Evolutionary conservation across 1,139 yeast species (phyloP).

Genomic region (Yamadazyma oceani): DNA sequence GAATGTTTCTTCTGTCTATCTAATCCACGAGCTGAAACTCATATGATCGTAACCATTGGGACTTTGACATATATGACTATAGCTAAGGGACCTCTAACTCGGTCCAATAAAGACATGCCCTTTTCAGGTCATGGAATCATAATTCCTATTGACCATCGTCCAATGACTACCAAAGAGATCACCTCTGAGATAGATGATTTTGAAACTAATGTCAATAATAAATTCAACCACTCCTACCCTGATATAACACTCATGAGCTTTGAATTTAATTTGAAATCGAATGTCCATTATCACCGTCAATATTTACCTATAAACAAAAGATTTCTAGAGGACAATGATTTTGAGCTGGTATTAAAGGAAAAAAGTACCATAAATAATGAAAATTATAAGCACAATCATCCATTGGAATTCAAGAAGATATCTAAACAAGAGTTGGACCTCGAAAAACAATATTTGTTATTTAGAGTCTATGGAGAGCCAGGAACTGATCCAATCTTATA

Average conservation of each 20-base stretch:
- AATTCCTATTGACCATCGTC: constrained; percentile 76
- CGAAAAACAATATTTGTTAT: constrained; percentile 39
- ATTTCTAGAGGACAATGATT: constrained; percentile 27
- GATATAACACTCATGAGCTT: constrained; percentile 52
- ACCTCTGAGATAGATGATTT: constrained; percentile 34
- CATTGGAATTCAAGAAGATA: constrained; percentile 39
- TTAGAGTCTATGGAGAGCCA: constrained; percentile 27
- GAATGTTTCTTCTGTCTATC: constrained; percentile 83
- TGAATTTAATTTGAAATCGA: constrained; percentile 56
- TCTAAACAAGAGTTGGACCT: constrained; percentile 24
- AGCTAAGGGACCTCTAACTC: constrained; percentile 84
- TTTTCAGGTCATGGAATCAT: constrained; percentile 83
- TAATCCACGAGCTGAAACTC: constrained; percentile 75
- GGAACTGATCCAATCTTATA: constrained; percentile 17
- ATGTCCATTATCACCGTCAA: constrained; percentile 69
- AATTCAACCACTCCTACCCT: constrained; percentile 38
- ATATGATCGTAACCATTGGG: constrained; percentile 79
- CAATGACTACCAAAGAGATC: constrained; percentile 36
- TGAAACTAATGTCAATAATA: constrained; percentile 44
- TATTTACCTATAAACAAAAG: constrained; percentile 56
- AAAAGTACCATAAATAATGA: constrained; percentile 51
- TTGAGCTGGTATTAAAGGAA: constrained; percentile 36
- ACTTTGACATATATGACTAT: constrained; percentile 65
- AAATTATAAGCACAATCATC: constrained; percentile 43
- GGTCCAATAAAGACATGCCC: constrained; percentile 40